Evolutionary conservation across 139 green algal genomes (phyloP), one percentile per base, ranked within the genome.

Genomic region (Micractinium conductrix): DNA sequence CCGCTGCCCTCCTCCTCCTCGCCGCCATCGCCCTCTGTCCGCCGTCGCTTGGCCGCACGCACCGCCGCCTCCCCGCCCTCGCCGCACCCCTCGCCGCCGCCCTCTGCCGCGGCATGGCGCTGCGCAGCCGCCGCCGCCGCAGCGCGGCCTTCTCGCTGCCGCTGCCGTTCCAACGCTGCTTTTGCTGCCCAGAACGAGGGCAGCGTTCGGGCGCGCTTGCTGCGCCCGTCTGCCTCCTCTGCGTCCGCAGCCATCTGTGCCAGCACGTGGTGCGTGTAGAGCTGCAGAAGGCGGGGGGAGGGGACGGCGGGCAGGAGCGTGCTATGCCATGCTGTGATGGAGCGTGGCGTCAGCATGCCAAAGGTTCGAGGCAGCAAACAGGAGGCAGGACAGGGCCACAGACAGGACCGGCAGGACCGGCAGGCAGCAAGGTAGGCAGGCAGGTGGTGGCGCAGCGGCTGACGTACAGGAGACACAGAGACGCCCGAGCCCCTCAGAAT

Each of bases 211-310:
- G 37, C 10, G 22, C 68, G 80, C 80, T 85, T 78, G 50, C 43
- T 33, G 19, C 62, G n/a, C 6, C 60, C 78, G 0, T 26, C 62
- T 3, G 43, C 78, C 68, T 76, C 79, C 22, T 87, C 87, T 33
- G 82, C 84, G 44, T 87, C 80, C 38, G 50, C 68, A 1, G 70
- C 83, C 30, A 80, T 45, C 75, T 90, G 74, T 1, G 44, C n/a
- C 12, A 81, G 48, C 70, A 93, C 89, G 73, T 93, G 87, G 48
- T 91, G 89, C 24, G 79, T 88, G 85, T 91, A 93, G 38, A 93
- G 85, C 86, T 89, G 81, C 81, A 70, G 55, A 35, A 26, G 37
- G 44, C 1, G 35, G 9, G 73, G 3, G 45, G 30, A 45, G 6
- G 74, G 14, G 14, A 30, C 24, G 45, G 48, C 12, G 17, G n/a